Evolutionary conservation across 2,329 filamentous ascomycete species (phyloP), one percentile per base, ranked within the genome.

Genomic region (Xylariaceae sp.): DNA sequence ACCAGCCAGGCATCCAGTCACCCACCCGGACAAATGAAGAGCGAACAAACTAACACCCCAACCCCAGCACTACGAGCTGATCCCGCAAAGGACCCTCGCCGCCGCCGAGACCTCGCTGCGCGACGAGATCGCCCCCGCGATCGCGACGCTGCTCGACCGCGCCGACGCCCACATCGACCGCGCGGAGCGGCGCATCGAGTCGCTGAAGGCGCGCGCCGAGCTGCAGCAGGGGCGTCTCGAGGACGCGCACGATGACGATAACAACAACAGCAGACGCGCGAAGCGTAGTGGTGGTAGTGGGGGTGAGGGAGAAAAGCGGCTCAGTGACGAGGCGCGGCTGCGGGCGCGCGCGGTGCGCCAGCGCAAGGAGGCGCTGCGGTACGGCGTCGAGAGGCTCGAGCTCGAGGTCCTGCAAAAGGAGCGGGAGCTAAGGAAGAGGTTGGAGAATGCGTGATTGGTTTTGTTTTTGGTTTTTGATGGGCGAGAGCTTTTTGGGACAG

Each of bases 41-140:
- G 23, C 43, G 18, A 52, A 49, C 37, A 12, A 20, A 41, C 41
- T 18, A 54, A 7, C 18, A 6, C 19, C 5, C 23, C 16, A 16
- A 16, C 7, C 44, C 57, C 59, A 96, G 88, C 93, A 96, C 77
- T 97, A 96, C 75, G 93, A 97, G 73, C 86, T 96, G 42, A 90
- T 96, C 65, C 90, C 92, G 16, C 91, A 96, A 71, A 85, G 89
- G 12, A 90, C 90, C 49, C 85, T 97, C 44, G 87, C 88, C 59
- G 83, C 88, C 60, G 93, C 93, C 29, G 93, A 97, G 74, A 81
- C 90, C 63, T 88, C 91, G 3, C 85, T 97, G 18, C 88, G 92
- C 66, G 89, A 91, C 67, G 92, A 96, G 71, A 95, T 96, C 65
- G 88, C 89, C n/a, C 93, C 93, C 7, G 92, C 91, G 72, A 89